Percentiles rank a stretch among this genome's conserved stretches.
Conservation (phyloP, 805 yeast species). For the Pichia cabralensis region DNA sequence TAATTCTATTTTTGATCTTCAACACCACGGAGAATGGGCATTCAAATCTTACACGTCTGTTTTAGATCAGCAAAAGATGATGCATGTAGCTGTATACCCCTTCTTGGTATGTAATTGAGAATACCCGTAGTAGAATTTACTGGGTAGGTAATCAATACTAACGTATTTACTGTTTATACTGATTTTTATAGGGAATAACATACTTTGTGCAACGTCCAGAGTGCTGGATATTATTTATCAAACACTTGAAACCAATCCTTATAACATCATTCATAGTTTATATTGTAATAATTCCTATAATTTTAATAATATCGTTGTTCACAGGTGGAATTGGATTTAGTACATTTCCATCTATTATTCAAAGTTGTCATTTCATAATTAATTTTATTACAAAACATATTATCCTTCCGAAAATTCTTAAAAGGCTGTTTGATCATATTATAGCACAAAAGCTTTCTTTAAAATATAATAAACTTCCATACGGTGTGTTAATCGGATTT, state of each 20-base stretch:
- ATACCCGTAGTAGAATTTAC: background rate
- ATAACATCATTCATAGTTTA: conserved; percentile 14
- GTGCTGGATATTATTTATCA: conserved; percentile 19
- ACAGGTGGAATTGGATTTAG: conserved; percentile 20
- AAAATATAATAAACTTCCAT: conserved; percentile 16
- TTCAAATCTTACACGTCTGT: no score
- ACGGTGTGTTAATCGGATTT: conserved; percentile 17
- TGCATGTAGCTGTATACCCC: no score
- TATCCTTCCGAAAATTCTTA: conserved; percentile 25
- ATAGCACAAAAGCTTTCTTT: conserved; percentile 14
- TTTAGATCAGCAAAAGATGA: no score
- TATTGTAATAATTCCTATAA: conserved; percentile 10
- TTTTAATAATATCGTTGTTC: conserved; percentile 10
- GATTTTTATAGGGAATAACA: conserved; percentile 16
- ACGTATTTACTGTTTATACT: background rate
- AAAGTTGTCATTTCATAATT: conserved; percentile 23
- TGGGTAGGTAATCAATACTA: background rate
- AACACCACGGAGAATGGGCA: no score
- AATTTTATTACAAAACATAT: conserved; percentile 20
- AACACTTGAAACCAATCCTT: conserved; percentile 17
- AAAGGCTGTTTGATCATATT: conserved; percentile 24
- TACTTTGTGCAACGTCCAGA: conserved; percentile 16
- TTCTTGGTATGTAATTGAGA: no score
- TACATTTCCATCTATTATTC: conserved; percentile 20
- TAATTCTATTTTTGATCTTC: no score